A percentile compares a stretch with the other conserved stretches of the same genome.
Evolutionary conservation across 2,329 filamentous ascomycete species (phyloP).

Genomic region (Colletotrichum karsti): DNA sequence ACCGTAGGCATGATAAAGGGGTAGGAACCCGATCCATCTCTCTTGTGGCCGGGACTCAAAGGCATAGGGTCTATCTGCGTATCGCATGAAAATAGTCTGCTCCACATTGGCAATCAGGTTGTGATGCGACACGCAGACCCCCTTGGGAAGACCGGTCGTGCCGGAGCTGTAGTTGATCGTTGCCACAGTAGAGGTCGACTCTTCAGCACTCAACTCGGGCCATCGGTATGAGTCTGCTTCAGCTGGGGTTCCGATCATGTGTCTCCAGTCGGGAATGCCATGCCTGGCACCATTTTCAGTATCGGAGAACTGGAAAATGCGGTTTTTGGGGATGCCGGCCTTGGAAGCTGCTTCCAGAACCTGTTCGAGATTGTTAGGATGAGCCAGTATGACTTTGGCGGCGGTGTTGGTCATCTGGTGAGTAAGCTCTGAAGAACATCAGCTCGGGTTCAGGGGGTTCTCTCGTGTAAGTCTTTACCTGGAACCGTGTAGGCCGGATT

Average conservation of each 20-base stretch:
- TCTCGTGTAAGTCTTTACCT: slow-evolving; percentile 40
- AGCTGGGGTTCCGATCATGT: slow-evolving; percentile 42
- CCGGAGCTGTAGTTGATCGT: slow-evolving; percentile 62
- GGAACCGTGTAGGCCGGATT: slow-evolving; percentile 60
- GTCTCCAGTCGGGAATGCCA: slow-evolving; percentile 51
- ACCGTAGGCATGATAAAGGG: slow-evolving; percentile 70
- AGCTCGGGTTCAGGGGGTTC: background rate
- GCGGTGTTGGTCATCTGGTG: slow-evolving; percentile 61
- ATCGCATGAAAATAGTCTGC: slow-evolving; percentile 57
- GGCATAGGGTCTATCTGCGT: slow-evolving; percentile 44
- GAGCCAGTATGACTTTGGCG: slow-evolving; percentile 57
- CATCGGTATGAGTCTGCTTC: slow-evolving; percentile 48
- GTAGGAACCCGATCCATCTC: slow-evolving; percentile 68
- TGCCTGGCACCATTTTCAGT: slow-evolving; percentile 35
- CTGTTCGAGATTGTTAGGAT: slow-evolving; percentile 53
- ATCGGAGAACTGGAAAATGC: slow-evolving; percentile 60
- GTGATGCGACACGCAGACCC: slow-evolving; percentile 57
- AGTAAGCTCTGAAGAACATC: slow-evolving; percentile 50
- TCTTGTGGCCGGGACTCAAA: slow-evolving; percentile 49
- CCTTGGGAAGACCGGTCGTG: slow-evolving; percentile 61
- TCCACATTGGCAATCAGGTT: slow-evolving; percentile 59
- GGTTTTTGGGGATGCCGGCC: slow-evolving; percentile 46
- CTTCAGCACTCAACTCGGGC: slow-evolving; percentile 44
- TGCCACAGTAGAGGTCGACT: slow-evolving; percentile 44
- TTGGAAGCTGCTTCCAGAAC: slow-evolving; percentile 52